Conservation (phyloP, 495 filamentous ascomycete species). For the Podospora conica region DNA sequence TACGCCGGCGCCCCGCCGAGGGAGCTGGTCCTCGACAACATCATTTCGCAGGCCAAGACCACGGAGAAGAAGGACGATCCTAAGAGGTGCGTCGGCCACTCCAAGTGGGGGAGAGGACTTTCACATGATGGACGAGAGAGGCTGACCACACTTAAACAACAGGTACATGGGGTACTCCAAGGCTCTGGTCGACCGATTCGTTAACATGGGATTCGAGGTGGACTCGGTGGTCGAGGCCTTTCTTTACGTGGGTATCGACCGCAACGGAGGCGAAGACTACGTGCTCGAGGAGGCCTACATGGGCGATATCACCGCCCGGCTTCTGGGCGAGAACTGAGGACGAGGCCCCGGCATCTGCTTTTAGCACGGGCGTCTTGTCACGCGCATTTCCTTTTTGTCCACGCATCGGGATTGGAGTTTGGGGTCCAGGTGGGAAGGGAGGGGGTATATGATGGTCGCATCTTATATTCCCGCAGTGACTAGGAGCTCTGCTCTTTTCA, state of each 20-base stretch:
- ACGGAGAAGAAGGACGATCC: slow-evolving; percentile 29
- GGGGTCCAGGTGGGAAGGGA: not conserved
- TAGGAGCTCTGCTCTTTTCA: not conserved
- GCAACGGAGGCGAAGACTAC: slow-evolving; percentile 69
- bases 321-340: slow-evolving; percentile 66
- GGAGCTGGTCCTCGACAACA: slow-evolving; percentile 14
- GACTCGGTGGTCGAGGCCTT: slow-evolving; percentile 81
- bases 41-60: slow-evolving; percentile 1
- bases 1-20: slow-evolving; percentile 71
- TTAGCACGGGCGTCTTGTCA: not conserved
- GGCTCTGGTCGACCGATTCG: slow-evolving; percentile 80
- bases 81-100: slow-evolving; percentile 26
- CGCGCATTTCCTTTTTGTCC: not conserved
- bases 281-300: slow-evolving; percentile 79
- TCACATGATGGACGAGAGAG: not conserved
- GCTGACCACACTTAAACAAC: slow-evolving; percentile 2
- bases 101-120: not conserved
- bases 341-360: not conserved
- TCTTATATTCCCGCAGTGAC: slow-evolving; percentile 2
- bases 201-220: slow-evolving; percentile 91
- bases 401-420: slow-evolving; percentile 21
- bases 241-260: slow-evolving; percentile 72
- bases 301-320: slow-evolving; percentile 79
- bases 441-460: not conserved
- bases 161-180: slow-evolving; percentile 90